These are phyloP conservation scores for Cephalotrichum gorgonifer DNA, from an alignment of 2,329 filamentous ascomycete species.

Conservation along the genomic window DNA sequence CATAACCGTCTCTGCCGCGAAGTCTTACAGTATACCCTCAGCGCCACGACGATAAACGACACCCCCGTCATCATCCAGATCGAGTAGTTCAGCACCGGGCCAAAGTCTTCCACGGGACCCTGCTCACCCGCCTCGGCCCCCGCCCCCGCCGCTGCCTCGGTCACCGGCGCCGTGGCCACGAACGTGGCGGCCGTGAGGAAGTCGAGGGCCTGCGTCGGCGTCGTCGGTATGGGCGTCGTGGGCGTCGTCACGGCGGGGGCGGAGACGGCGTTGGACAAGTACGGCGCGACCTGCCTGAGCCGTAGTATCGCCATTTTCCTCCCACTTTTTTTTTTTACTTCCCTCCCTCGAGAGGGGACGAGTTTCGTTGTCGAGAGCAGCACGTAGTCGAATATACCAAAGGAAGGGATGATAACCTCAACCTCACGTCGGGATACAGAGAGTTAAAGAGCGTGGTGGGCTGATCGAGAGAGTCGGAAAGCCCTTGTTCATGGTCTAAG, in stretches of 20 bases:
- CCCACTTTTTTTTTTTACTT: not conserved
- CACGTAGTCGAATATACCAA: too few relatives aligned
- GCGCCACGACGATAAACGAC: slow-evolving; percentile 6
- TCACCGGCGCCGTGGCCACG: not conserved
- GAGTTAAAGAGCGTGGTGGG: too few relatives aligned
- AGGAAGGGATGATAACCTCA: too few relatives aligned
- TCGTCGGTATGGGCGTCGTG: not conserved
- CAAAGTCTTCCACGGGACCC: not conserved
- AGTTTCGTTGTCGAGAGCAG: too few relatives aligned
- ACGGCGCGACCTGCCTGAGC: too few relatives aligned
- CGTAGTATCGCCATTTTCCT: not conserved
- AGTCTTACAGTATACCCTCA: slow-evolving; percentile 13
- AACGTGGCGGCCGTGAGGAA: not conserved
- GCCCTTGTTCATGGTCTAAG: too few relatives aligned
- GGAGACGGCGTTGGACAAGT: not conserved
- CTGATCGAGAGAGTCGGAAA: too few relatives aligned
- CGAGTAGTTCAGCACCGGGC: slow-evolving; percentile 3
- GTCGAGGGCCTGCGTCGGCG: not conserved
- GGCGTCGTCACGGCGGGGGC: not conserved
- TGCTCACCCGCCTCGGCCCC: too few relatives aligned
- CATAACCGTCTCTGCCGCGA: slow-evolving; percentile 10
- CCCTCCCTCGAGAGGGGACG: too few relatives aligned
- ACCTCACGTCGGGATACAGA: too few relatives aligned
- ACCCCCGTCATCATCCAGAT: slow-evolving; percentile 5
- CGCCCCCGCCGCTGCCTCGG: not conserved